Base-by-base conservation (phyloP, 257 asterid species). In the Solanum raphanifolium region DNA sequence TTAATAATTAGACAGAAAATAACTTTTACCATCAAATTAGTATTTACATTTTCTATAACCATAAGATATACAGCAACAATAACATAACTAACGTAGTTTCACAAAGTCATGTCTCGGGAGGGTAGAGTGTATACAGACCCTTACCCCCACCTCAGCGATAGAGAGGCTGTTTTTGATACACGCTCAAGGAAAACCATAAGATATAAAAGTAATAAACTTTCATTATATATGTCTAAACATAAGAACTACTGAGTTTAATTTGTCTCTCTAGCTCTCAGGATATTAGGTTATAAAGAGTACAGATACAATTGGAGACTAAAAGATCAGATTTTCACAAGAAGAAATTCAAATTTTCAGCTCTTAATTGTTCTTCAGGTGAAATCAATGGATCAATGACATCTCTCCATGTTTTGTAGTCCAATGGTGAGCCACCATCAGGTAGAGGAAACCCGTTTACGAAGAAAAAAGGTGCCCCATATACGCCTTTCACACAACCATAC, bases 401-500 rank as follows among this genome's bases (percentile, higher is more conserved):
- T 89, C 88, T 93, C 99, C 99, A 97, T 82, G 88, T 93, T 27
- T 86, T 34, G 65, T 89, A 91, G 88, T 88, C 87, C 1, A 94
- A 29, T n/a, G 98, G 84, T 15, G 98, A 93, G 16, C 96, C 99
- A 0, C 94, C 93, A n/a, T 95, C 94, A 0, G 98, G 94, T 88
- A 96, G 91, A 0, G 97, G 98, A 85, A 96, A 94, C 36, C 99
- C 99, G 27, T 97, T 97, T 16, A 96, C 94, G 21, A 96, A 97
- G 94, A 97, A 97, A 90, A 35, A 91, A 0, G 99, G 99, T 0
- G 99, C 93, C 21, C 98, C 99, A 13, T 94, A 96, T 34, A 97
- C 99, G 34, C 98, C 99, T 66, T 94, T 91, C 68, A 93, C 25
- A 92, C 99, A 91, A 60, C 99, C 99, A 89, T 92, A 94, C 99